phyloP scores from a whole-genome alignment of 306 rosid species.

The Ceratonia siliqua region DNA sequence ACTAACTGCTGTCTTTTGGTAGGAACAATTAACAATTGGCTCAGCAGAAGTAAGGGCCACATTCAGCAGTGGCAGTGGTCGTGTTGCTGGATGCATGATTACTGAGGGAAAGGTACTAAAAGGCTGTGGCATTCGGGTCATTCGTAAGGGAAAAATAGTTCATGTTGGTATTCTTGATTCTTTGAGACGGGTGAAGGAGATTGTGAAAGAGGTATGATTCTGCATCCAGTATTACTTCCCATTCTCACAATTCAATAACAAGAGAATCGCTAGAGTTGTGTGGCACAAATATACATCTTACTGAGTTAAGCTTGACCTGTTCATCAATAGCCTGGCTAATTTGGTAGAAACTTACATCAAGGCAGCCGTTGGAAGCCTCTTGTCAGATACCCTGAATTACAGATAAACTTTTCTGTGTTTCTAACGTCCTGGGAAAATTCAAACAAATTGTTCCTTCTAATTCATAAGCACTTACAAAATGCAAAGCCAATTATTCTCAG shows the following conservation, averaged over 20 bases:
- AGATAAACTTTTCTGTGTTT: background rate
- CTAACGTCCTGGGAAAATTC: background rate
- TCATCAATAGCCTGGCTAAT: background rate
- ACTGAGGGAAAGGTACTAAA: slow-evolving; percentile 69
- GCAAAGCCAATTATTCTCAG: background rate
- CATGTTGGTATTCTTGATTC: slow-evolving; percentile 75
- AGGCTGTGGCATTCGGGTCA: slow-evolving; percentile 80
- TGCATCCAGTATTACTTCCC: slow-evolving; percentile 25
- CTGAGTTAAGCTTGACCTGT: background rate
- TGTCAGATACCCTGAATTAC: background rate
- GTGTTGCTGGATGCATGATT: slow-evolving; percentile 96
- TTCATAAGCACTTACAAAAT: slow-evolving; percentile 1
- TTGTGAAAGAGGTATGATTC: slow-evolving; percentile 78
- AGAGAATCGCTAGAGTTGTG: background rate
- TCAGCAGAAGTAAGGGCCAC: slow-evolving; percentile 80
- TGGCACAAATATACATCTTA: background rate
- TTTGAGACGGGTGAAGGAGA: slow-evolving; percentile 90
- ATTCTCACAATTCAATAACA: background rate
- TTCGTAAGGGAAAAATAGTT: slow-evolving; percentile 67
- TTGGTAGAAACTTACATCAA: background rate
- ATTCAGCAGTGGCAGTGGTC: slow-evolving; percentile 95
- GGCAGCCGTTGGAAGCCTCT: background rate
- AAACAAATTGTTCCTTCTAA: slow-evolving; percentile 1
- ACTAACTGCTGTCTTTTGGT: slow-evolving; percentile 38
- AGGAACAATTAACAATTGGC: slow-evolving; percentile 85